Evolutionary conservation across 2,329 filamentous ascomycete genomes (phyloP).

Genomic region (Plenodomus lindquistii): DNA sequence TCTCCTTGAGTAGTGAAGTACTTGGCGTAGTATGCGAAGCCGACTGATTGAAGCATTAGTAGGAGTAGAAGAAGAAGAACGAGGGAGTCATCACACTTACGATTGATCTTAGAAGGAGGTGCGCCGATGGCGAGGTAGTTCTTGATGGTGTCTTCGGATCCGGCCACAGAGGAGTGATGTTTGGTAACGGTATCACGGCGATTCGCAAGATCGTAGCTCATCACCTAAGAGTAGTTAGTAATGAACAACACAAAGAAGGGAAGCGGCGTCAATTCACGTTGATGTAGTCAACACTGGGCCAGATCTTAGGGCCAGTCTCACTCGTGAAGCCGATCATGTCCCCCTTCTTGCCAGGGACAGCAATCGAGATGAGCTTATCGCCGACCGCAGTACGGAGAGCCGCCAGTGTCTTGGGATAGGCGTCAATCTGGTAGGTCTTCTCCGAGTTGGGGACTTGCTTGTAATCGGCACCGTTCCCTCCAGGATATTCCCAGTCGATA

Average conservation of each 20-base stretch:
- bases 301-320: conserved; percentile 62
- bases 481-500: conserved; percentile 68
- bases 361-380: conserved; percentile 66
- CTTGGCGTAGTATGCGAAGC: conserved; percentile 71
- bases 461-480: conserved; percentile 72
- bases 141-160: conserved; percentile 59
- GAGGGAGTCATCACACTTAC: background rate
- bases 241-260: background rate
- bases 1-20: conserved; percentile 60
- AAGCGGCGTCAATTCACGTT: conserved; percentile 48
- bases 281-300: conserved; percentile 65
- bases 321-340: conserved; percentile 72
- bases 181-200: conserved; percentile 64
- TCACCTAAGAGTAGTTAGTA: conserved; percentile 48
- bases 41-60: conserved; percentile 48
- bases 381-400: conserved; percentile 64
- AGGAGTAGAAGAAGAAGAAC: background rate
- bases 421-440: conserved; percentile 63
- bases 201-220: conserved; percentile 76
- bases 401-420: conserved; percentile 64
- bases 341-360: conserved; percentile 58
- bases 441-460: conserved; percentile 62
- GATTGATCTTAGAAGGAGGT: conserved; percentile 60
- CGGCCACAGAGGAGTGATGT: conserved; percentile 67
- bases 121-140: conserved; percentile 64